phyloP scores from a whole-genome alignment of 2,329 filamentous ascomycete genomes.

The Nemania serpens region DNA sequence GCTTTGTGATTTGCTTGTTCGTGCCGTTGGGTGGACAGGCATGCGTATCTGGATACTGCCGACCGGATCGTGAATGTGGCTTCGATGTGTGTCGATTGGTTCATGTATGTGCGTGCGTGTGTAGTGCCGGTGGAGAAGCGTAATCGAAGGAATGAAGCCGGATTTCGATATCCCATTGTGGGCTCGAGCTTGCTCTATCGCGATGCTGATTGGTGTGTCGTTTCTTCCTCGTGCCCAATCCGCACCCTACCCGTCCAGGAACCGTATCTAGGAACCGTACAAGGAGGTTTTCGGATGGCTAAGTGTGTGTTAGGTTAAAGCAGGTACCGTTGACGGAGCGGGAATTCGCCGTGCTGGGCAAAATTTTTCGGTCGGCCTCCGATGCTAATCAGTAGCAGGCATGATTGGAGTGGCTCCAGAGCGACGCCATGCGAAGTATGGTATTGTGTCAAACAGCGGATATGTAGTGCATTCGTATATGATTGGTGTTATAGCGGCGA shows the following conservation, averaged over 20 bases:
- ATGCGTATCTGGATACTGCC: background rate
- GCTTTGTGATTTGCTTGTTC: conserved; percentile 3
- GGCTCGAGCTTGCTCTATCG: background rate
- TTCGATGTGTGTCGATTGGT: background rate
- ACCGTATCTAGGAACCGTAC: background rate
- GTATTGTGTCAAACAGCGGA: background rate
- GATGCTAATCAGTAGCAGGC: background rate
- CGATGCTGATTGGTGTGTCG: background rate
- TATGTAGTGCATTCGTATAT: background rate
- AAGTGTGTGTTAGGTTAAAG: too few relatives aligned
- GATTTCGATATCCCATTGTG: background rate
- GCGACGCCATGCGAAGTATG: background rate
- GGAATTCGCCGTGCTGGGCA: conserved; percentile 1
- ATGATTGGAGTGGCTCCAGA: background rate
- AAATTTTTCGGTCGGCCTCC: conserved; percentile 7
- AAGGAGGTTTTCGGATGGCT: too few relatives aligned
- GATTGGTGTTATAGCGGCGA: background rate
- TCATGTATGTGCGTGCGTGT: background rate
- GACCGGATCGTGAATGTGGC: background rate
- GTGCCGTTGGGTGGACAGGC: background rate
- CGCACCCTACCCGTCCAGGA: background rate
- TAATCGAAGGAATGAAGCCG: background rate
- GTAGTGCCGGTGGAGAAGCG: background rate
- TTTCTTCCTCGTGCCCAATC: background rate
- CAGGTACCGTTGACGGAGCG: conserved; percentile 1